A percentile compares a stretch with the other conserved stretches of the same genome.
phyloP scores from a whole-genome alignment of 2,329 filamentous ascomycete species.

The Diaporthe citri region DNA sequence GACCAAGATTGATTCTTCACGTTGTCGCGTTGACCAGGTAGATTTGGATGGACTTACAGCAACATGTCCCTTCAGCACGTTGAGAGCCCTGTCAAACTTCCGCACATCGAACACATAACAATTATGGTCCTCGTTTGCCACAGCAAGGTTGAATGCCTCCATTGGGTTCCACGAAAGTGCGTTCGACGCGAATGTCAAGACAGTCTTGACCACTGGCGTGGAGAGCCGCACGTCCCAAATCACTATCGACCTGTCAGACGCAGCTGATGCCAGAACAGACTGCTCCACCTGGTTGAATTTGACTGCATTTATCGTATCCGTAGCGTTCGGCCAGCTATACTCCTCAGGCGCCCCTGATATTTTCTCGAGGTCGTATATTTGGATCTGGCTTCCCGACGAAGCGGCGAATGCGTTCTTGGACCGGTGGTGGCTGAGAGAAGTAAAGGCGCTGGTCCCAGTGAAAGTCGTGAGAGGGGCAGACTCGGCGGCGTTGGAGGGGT shows the following conservation, averaged over 20 bases:
- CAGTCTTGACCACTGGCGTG: conserved; percentile 83
- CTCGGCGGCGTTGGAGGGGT: conserved; percentile 79
- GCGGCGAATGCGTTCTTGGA: conserved; percentile 83
- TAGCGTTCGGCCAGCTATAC: conserved; percentile 86
- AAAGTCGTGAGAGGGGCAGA: conserved; percentile 85
- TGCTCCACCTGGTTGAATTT: conserved; percentile 96
- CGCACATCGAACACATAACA: conserved; percentile 92
- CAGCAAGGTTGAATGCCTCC: conserved; percentile 86
- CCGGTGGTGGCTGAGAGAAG: conserved; percentile 85
- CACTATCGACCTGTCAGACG: conserved; percentile 86
- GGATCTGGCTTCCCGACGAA: conserved; percentile 77
- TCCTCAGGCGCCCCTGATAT: conserved; percentile 86
- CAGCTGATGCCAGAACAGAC: conserved; percentile 86
- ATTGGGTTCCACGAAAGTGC: conserved; percentile 94
- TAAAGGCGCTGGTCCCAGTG: conserved; percentile 85
- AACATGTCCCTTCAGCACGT: conserved; percentile 91
- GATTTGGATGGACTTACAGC: conserved; percentile 48
- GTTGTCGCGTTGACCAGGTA: conserved; percentile 50
- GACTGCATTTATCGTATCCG: conserved; percentile 90
- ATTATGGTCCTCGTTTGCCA: conserved; percentile 95
- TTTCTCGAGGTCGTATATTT: conserved; percentile 88
- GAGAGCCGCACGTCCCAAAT: conserved; percentile 90
- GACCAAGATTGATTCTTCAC: background rate
- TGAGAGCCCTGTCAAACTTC: conserved; percentile 87
- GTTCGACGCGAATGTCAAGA: conserved; percentile 87